These are phyloP conservation scores for Candida sanyiensis DNA, from an alignment of 805 yeast genomes.

Conservation along the genomic window DNA sequence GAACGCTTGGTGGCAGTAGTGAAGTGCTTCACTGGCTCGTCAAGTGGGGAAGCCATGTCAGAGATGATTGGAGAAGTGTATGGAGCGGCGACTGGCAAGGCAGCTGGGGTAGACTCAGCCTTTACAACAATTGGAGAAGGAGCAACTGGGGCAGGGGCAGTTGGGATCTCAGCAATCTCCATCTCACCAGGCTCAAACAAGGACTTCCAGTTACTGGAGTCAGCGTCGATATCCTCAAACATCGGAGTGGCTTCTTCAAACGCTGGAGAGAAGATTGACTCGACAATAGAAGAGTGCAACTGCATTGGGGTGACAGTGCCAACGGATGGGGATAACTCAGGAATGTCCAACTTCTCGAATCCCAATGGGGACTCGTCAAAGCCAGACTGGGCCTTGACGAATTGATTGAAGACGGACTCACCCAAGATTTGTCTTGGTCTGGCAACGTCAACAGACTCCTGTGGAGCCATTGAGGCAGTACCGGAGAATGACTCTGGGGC, in stretches of 20 bases:
- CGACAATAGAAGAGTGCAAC: conserved; percentile 60
- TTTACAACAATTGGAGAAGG: neutral
- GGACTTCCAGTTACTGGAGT: conserved; percentile 54
- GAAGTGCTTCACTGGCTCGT: conserved; percentile 3
- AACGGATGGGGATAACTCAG: conserved; percentile 24
- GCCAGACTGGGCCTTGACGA: conserved; percentile 19
- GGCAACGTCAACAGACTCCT: conserved; percentile 9
- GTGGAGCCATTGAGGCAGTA: conserved; percentile 9
- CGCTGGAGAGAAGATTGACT: conserved; percentile 38
- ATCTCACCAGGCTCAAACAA: conserved; percentile 41
- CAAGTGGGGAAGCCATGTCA: conserved; percentile 6
- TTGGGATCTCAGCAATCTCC: conserved; percentile 28
- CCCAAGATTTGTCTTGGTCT: conserved; percentile 27
- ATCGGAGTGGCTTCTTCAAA: conserved; percentile 56
- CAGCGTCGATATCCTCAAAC: conserved; percentile 37
- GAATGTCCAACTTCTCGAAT: conserved; percentile 19
- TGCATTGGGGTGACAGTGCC: conserved; percentile 43
- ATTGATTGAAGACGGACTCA: conserved; percentile 25
- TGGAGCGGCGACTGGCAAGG: conserved; percentile 3
- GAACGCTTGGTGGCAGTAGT: conserved; percentile 17
- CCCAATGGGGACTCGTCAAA: conserved; percentile 20
- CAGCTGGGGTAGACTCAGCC: neutral
- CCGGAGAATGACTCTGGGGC: conserved; percentile 7
- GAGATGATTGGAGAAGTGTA: conserved; percentile 7
- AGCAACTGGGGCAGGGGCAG: conserved; percentile 17